A percentile compares a stretch with the other conserved stretches of the same genome.
phyloP scores from a whole-genome alignment of 2,329 filamentous ascomycete genomes.

The Hymenotorrendiella dingleyae region DNA sequence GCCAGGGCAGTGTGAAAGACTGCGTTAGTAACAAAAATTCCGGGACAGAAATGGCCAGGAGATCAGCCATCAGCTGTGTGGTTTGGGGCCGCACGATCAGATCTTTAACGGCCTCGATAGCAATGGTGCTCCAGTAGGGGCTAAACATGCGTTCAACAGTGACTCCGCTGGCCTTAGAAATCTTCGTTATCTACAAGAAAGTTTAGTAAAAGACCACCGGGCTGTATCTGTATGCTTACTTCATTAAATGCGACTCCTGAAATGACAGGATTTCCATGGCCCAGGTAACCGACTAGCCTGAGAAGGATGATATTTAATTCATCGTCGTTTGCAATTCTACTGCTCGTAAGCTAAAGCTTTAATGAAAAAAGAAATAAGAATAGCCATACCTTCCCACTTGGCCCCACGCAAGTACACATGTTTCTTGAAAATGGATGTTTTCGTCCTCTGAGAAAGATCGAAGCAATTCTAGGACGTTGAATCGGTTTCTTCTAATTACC shows the following conservation, averaged over 20 bases:
- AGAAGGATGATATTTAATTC: constrained; percentile 83
- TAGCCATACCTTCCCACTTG: constrained; percentile 63
- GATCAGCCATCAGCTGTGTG: constrained; percentile 70
- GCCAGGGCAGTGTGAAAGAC: constrained; percentile 74
- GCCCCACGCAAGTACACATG: constrained; percentile 80
- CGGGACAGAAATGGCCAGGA: constrained; percentile 69
- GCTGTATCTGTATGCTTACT: too few species aligned
- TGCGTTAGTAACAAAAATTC: constrained; percentile 74
- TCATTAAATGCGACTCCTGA: constrained; percentile 80
- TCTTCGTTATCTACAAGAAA: constrained; percentile 51
- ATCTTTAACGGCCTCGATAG: constrained; percentile 76
- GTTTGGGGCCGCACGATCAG: constrained; percentile 76
- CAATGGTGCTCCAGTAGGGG: constrained; percentile 84
- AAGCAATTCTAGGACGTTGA: constrained; percentile 64
- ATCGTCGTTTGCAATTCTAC: constrained; percentile 65
- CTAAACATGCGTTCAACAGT: constrained; percentile 66
- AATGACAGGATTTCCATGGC: constrained; percentile 72
- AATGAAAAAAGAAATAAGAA: neutral
- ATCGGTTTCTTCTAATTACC: constrained; percentile 57
- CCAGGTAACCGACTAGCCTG: constrained; percentile 79
- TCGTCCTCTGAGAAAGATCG: constrained; percentile 66
- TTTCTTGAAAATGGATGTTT: constrained; percentile 66
- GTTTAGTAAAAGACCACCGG: neutral
- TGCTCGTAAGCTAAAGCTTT: constrained; percentile 7
- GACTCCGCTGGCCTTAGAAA: constrained; percentile 59